These are phyloP conservation scores for Neoarthrinium moseri DNA, from an alignment of 2,329 filamentous ascomycete genomes.

Conservation along the genomic window DNA sequence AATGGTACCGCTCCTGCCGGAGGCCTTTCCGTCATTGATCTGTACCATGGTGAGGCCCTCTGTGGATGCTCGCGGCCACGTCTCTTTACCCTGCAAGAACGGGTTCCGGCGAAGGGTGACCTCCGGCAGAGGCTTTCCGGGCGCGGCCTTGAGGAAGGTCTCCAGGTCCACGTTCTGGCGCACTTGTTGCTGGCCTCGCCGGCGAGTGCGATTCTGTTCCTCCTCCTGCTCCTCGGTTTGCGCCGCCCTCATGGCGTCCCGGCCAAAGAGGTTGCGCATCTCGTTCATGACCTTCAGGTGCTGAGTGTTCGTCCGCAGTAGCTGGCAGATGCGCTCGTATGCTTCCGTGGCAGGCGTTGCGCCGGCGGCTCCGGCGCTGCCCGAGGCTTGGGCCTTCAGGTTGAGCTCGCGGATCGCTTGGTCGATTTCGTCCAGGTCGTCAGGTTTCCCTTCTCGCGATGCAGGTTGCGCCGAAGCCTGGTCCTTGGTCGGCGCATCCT, in stretches of 20 bases:
- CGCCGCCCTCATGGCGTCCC: constrained; percentile 55
- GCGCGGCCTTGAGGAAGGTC: constrained; percentile 52
- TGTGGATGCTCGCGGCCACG: constrained; percentile 78
- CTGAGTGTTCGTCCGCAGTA: constrained; percentile 57
- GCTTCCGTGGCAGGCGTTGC: constrained; percentile 13
- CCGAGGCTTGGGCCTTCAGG: constrained; percentile 17
- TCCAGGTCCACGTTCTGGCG: constrained; percentile 56
- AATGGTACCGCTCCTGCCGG: constrained; percentile 49
- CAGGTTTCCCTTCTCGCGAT: constrained; percentile 13
- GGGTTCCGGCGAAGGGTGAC: constrained; percentile 74
- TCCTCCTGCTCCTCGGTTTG: constrained; percentile 45
- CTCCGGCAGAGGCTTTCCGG: constrained; percentile 65
- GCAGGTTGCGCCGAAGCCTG: constrained; percentile 13
- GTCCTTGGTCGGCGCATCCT: constrained; percentile 12
- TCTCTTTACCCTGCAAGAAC: constrained; percentile 82
- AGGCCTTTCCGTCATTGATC: constrained; percentile 31
- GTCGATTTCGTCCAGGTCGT: constrained; percentile 54
- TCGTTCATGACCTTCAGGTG: constrained; percentile 86
- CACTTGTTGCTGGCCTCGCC: constrained; percentile 32
- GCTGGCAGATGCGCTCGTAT: constrained; percentile 35
- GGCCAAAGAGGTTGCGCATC: constrained; percentile 68
- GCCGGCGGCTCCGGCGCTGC: constrained; percentile 8
- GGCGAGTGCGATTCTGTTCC: constrained; percentile 34
- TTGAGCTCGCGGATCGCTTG: constrained; percentile 40
- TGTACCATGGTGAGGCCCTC: constrained; percentile 82